These are phyloP conservation scores for Gillenia trifoliata DNA, from an alignment of 306 rosid genomes.

Conservation along the genomic window DNA sequence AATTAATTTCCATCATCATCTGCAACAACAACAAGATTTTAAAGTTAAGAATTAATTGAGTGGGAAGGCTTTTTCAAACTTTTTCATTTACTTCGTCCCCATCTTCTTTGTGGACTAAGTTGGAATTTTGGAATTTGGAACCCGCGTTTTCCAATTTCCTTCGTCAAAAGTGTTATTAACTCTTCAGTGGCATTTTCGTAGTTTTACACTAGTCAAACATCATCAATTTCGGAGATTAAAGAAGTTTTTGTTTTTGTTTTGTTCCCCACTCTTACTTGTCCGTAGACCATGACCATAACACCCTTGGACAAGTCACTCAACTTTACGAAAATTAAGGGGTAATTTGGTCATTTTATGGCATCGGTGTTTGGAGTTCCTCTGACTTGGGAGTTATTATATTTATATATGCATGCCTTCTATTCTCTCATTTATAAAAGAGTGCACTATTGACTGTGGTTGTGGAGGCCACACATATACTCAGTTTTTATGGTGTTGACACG, in stretches of 20 bases:
- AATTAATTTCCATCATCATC: constrained; percentile 3
- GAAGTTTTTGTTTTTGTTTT: constrained; percentile 11
- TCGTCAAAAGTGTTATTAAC: constrained; percentile 40
- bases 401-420: not conserved
- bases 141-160: constrained; percentile 3
- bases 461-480: not conserved
- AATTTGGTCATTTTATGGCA: not conserved
- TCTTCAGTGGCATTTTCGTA: constrained; percentile 13
- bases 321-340: not conserved
- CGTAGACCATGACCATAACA: not conserved
- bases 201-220: constrained; percentile 35
- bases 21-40: not conserved
- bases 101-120: constrained; percentile 20
- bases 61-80: constrained; percentile 31
- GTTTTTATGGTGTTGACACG: not conserved
- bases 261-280: constrained; percentile 53
- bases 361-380: not conserved
- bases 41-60: constrained; percentile 27
- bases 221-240: constrained; percentile 50
- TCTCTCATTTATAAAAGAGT: too few species aligned
- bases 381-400: not conserved
- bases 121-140: not conserved
- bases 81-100: constrained; percentile 32
- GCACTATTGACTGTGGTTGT: not conserved
- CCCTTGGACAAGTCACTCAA: not conserved